Evolutionary conservation across 345 rosid genomes (phyloP), one percentile per base, ranked within the genome.

Genomic region (Diplotaxis tenuifolia): DNA sequence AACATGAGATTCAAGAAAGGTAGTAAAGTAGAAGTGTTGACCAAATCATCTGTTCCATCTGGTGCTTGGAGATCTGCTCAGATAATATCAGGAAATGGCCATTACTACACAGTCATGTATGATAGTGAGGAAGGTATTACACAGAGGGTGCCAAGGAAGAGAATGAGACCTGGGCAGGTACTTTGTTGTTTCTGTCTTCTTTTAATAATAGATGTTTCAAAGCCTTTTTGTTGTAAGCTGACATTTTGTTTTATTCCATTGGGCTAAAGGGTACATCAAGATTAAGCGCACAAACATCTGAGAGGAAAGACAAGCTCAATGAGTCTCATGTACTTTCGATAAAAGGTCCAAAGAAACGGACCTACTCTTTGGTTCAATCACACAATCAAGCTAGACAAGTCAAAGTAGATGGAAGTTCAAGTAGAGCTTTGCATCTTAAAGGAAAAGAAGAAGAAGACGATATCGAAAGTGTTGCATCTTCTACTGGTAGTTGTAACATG

Each of bases 61-160:
- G 86, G 92, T 63, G 87, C 85, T 5, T 92, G 97, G 97, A 83
- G 80, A 14, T 78, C 87, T 22, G 97, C 87, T 28, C 86, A 88
- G 87, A 89, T 92, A 74, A 61, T 85, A 27, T 78, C 84, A 0
- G 87, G 90, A 10, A 86, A 88, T 77, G 93, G 92, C 62, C 86
- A 77, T 73, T 78, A 68, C 60, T 89, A 84, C 77, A 84, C 75
- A 2, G 90, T 92, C 52, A 81, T 73, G 71, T 89, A 82, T 75
- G 86, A 80, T 29, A 52, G 66, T 21, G 36, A 29, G 70, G 63
- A 40, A 1, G 77, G 64, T 68, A 70, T 72, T 68, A 70, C 73
- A 27, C 84, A 64, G 76, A 87, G 86, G 73, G 84, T 86, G 1
- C 77, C 88, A 0, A 81, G 82, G 83, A 84, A 80, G 83, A 81